Evolutionary conservation across 495 filamentous ascomycete species (phyloP).

Genomic region (Clavariopsis aquatica): DNA sequence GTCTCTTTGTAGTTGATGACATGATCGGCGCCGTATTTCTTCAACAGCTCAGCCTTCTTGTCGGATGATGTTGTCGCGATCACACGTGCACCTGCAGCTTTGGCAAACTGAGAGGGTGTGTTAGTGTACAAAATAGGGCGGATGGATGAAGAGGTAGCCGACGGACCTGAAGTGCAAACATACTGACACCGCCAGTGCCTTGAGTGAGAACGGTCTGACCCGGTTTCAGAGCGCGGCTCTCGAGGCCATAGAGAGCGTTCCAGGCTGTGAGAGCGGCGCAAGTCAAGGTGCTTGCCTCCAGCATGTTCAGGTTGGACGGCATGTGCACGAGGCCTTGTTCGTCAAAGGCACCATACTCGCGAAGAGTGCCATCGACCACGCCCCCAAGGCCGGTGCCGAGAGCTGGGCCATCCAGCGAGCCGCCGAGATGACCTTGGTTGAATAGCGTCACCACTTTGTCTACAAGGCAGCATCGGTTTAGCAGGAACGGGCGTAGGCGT

Average conservation of each 20-base stretch:
- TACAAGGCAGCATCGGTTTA: neutral
- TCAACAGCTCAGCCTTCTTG: slow-evolving; percentile 66
- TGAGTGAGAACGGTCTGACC: slow-evolving; percentile 75
- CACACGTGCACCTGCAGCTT: slow-evolving; percentile 75
- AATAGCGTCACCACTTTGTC: slow-evolving; percentile 76
- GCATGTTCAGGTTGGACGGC: slow-evolving; percentile 61
- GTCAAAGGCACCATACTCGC: slow-evolving; percentile 70
- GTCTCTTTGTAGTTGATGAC: slow-evolving; percentile 55
- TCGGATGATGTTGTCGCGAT: slow-evolving; percentile 75
- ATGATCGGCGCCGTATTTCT: slow-evolving; percentile 84
- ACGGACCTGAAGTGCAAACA: slow-evolving; percentile 71
- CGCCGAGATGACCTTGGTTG: slow-evolving; percentile 73
- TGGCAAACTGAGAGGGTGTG: slow-evolving; percentile 64
- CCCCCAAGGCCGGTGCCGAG: slow-evolving; percentile 67
- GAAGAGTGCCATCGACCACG: slow-evolving; percentile 66
- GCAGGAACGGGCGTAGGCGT: neutral
- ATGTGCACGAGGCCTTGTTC: slow-evolving; percentile 68
- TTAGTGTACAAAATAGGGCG: neutral
- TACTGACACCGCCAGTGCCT: slow-evolving; percentile 79
- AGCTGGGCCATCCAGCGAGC: slow-evolving; percentile 51
- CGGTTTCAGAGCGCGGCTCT: slow-evolving; percentile 58
- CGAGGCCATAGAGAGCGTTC: slow-evolving; percentile 77
- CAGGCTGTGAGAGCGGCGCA: slow-evolving; percentile 80
- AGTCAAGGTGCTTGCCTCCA: slow-evolving; percentile 66
- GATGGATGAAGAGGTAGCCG: neutral